phyloP scores from a whole-genome alignment of 352 stramenopile genomes.

The Phytophthora crassamura region DNA sequence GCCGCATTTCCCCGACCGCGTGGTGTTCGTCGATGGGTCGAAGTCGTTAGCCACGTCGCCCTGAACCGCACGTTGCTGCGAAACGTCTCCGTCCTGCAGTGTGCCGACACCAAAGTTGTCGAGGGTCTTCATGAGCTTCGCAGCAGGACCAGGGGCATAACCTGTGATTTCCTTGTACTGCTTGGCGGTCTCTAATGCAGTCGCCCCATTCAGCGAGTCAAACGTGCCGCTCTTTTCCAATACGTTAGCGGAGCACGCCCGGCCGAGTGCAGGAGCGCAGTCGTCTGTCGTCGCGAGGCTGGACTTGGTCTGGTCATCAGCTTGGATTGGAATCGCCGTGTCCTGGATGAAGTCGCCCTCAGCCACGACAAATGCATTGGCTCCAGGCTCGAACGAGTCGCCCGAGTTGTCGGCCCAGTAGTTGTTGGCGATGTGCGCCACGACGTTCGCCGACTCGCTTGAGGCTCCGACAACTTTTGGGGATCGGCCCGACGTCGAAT shows the following conservation, averaged over 20 bases:
- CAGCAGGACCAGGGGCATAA: neutral
- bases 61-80: neutral
- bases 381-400: slow-evolving; percentile 37
- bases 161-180: slow-evolving; percentile 10
- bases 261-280: neutral
- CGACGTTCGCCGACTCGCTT: slow-evolving; percentile 25
- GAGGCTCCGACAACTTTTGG: slow-evolving; percentile 38
- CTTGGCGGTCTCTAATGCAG: neutral
- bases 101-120: slow-evolving; percentile 10
- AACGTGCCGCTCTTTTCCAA: slow-evolving; percentile 3
- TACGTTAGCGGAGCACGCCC: neutral
- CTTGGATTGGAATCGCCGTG: slow-evolving; percentile 1
- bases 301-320: neutral
- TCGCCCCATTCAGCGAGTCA: slow-evolving; percentile 1
- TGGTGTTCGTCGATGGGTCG: neutral
- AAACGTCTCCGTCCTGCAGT: neutral
- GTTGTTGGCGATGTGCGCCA: slow-evolving; percentile 49
- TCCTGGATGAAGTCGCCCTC: slow-evolving; percentile 50
- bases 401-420: slow-evolving; percentile 52
- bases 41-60: neutral
- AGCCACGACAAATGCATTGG: slow-evolving; percentile 31
- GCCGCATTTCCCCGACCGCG: slow-evolving; percentile 13
- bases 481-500: slow-evolving; percentile 41
- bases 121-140: neutral
- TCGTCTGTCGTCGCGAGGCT: slow-evolving; percentile 2